Evolutionary conservation across 768 basidiomycete genomes (phyloP).

Genomic region (Boletus pseudopeckii): DNA sequence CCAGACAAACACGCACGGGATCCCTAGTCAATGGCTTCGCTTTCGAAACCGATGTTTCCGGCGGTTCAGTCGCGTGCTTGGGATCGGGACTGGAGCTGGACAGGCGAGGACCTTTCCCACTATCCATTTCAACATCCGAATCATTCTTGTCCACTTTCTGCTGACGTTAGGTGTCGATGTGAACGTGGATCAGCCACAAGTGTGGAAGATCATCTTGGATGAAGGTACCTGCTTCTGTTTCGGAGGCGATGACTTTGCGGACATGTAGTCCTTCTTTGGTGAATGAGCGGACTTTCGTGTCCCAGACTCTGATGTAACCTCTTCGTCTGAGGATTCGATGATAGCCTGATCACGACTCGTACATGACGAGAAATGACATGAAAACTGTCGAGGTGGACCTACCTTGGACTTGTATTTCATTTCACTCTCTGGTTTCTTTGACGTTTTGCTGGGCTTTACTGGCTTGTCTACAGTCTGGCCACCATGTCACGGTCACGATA

Average conservation of each 20-base stretch:
- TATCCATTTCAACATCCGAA: conserved; percentile 13
- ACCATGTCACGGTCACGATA: background rate
- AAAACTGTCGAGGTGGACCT: background rate
- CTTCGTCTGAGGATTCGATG: conserved; percentile 31
- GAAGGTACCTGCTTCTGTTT: conserved; percentile 14
- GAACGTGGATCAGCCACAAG: background rate
- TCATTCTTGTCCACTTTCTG: conserved; percentile 1
- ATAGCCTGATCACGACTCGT: conserved; percentile 14
- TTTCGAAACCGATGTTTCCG: conserved; percentile 4
- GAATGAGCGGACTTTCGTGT: background rate
- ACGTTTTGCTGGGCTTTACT: conserved; percentile 5
- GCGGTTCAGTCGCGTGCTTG: background rate
- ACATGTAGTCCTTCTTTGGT: conserved; percentile 6
- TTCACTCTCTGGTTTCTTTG: conserved; percentile 21
- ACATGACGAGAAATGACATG: background rate
- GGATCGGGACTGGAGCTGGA: conserved; percentile 11
- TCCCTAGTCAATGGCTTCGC: conserved; percentile 7
- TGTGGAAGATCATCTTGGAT: background rate
- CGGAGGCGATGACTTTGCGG: conserved; percentile 1
- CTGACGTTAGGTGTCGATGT: background rate
- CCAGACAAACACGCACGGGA: conserved; percentile 17
- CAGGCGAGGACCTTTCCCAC: conserved; percentile 1
- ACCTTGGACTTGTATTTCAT: conserved; percentile 28
- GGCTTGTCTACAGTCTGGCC: conserved; percentile 4
- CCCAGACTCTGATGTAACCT: conserved; percentile 10